These are phyloP conservation scores for Leishmania lainsoni DNA, from an alignment of 208 protist species.

Conservation along the genomic window DNA sequence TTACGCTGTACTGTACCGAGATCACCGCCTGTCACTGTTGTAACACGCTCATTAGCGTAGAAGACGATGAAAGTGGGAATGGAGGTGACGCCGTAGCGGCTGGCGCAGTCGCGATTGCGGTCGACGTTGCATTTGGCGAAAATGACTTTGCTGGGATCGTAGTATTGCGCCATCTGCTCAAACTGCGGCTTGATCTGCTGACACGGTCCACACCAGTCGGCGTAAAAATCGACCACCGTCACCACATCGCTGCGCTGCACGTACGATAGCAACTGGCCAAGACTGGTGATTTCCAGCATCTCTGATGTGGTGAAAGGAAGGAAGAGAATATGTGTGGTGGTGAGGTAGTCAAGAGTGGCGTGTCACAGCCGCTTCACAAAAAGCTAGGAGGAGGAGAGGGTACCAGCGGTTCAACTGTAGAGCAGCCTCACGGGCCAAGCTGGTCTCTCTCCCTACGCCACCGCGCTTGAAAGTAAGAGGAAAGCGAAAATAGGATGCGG, in stretches of 20 bases:
- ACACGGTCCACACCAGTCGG: conserved; percentile 91
- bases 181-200: conserved; percentile 73
- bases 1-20: conserved; percentile 58
- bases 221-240: conserved; percentile 89
- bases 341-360: not conserved
- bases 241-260: conserved; percentile 40
- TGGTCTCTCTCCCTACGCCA: not conserved
- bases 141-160: conserved; percentile 48
- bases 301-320: not conserved
- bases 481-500: not conserved
- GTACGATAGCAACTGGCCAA: conserved; percentile 60
- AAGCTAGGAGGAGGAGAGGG: not conserved
- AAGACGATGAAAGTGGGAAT: conserved; percentile 89
- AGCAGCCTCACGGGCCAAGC: not conserved
- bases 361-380: not conserved
- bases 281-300: conserved; percentile 82
- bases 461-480: not conserved
- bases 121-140: conserved; percentile 89
- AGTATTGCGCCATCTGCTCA: conserved; percentile 52
- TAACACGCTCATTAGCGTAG: conserved; percentile 44
- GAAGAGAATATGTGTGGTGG: too few species aligned
- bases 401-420: not conserved
- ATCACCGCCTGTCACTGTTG: conserved; percentile 49
- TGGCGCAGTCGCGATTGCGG: conserved; percentile 60
- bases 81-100: conserved; percentile 50